Evolutionary conservation across 768 basidiomycete species (phyloP), one percentile per base, ranked within the genome.

Genomic region (Lactifluus echinatus): DNA sequence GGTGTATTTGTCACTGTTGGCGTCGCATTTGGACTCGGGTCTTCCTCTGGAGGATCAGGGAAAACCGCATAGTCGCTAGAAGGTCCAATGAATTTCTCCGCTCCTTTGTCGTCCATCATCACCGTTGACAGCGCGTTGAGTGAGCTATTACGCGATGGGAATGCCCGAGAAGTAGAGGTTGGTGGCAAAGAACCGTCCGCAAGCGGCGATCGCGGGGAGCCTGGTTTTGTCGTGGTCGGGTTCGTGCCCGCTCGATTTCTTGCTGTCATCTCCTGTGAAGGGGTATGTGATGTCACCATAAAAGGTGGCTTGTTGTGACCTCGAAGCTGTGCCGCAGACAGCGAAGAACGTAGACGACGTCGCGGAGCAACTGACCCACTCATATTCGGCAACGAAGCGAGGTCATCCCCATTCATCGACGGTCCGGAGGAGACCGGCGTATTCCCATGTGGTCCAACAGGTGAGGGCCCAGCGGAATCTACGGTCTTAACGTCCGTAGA

Each of bases 241-340:
- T 78, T 85, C 12, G 85, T 88, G 21, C 87, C 87, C 3, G 86
- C 75, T 57, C 87, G 80, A 68, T 70, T 77, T 61, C 86, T 77
- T 31, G 46, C 26, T 28, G 67, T 64, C 53, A 67, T 56, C 49
- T 75, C 78, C 63, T 75, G 75, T 29, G 70, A 73, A 14, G 26
- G 19, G 19, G 51, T 47, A 17, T 46, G 52, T 21, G 52, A 48
- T 17, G 62, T 63, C 24, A 61, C 54, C 24, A 61, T 63, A 34
- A 57, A 61, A 14, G 62, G 60, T 33, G 55, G 31, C 34, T 29
- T 57, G 12, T 50, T 23, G 33, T 48, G 31, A 15, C 75, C 80
- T 56, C 87, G 78, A 39, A 90, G 72, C 64, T 90, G 88, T 12
- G 85, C 85, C 50, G 88, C 87, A 66, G 88, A 90, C 62, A 80